Percentiles rank a stretch among this genome's conserved stretches.
phyloP scores from a whole-genome alignment of 225 moss, liverwort and hornwort genomes.

The Pleurozium schreberi region DNA sequence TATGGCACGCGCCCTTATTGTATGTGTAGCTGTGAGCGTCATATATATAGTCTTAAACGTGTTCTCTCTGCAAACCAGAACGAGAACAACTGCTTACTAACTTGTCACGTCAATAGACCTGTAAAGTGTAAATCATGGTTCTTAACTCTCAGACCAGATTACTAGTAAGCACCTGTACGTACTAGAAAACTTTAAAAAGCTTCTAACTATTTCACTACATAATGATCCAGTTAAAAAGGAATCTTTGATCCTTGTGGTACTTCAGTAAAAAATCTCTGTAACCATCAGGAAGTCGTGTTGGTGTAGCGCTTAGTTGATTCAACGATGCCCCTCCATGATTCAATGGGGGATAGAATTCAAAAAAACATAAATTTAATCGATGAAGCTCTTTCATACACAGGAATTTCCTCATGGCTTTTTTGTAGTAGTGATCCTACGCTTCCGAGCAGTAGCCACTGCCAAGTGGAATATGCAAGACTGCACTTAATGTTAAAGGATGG shows the following conservation, averaged over 20 bases:
- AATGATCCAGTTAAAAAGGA: conserved; percentile 23
- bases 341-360: not conserved
- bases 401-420: not conserved
- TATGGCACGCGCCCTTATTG: not conserved
- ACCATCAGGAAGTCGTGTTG: not conserved
- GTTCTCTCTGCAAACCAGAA: not conserved
- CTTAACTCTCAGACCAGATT: not conserved
- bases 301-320: not conserved
- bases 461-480: not conserved
- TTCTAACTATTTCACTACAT: conserved; percentile 33
- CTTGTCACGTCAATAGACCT: not conserved
- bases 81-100: not conserved
- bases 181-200: not conserved
- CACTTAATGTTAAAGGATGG: not conserved
- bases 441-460: not conserved
- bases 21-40: not conserved
- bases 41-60: conserved; percentile 26
- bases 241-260: conserved; percentile 43
- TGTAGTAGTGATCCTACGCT: not conserved
- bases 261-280: not conserved
- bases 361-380: not conserved
- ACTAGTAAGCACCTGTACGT: not conserved
- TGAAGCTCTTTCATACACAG: not conserved
- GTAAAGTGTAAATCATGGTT: not conserved
- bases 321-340: not conserved